Percentiles rank a stretch among this genome's conserved stretches.
phyloP scores from a whole-genome alignment of 1,139 yeast genomes.

The Hansenula lynferdii region DNA sequence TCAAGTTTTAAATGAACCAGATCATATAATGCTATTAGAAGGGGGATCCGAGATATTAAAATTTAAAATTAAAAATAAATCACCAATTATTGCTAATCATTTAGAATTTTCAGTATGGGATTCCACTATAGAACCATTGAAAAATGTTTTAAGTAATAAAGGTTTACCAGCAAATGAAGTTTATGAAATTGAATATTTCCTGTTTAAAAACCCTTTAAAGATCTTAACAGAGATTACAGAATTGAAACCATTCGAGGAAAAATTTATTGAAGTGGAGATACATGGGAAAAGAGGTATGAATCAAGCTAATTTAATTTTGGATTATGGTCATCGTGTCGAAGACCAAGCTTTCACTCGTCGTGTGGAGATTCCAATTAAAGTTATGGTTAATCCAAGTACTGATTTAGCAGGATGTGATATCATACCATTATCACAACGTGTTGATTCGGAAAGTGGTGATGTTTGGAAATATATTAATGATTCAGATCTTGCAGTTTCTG shows the following conservation, averaged over 20 bases:
- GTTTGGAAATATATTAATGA: slow-evolving; percentile 20
- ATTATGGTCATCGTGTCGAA: slow-evolving; percentile 49
- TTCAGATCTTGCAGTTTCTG: slow-evolving; percentile 28
- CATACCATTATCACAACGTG: slow-evolving; percentile 40
- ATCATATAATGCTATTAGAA: slow-evolving; percentile 68
- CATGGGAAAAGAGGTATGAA: slow-evolving; percentile 73
- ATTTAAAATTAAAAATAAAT: slow-evolving; percentile 52
- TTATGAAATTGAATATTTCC: slow-evolving; percentile 70
- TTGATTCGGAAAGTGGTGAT: slow-evolving; percentile 17
- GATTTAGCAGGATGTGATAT: slow-evolving; percentile 75
- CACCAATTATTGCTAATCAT: slow-evolving; percentile 50
- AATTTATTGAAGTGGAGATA: slow-evolving; percentile 49
- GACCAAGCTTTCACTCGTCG: slow-evolving; percentile 43
- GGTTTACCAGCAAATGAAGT: slow-evolving; percentile 54
- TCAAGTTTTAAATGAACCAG: slow-evolving; percentile 45
- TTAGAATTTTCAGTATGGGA: slow-evolving; percentile 65
- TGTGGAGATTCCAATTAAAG: slow-evolving; percentile 57
- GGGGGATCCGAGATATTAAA: slow-evolving; percentile 60
- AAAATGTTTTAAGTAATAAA: slow-evolving; percentile 38
- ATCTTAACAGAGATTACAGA: slow-evolving; percentile 32
- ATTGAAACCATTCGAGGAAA: slow-evolving; percentile 27
- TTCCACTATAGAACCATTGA: slow-evolving; percentile 65
- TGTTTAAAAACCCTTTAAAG: slow-evolving; percentile 54
- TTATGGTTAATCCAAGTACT: slow-evolving; percentile 66
- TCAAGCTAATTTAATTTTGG: slow-evolving; percentile 59